phyloP scores from a whole-genome alignment of 352 stramenopile species.

The Phytophthora ohioensis region DNA sequence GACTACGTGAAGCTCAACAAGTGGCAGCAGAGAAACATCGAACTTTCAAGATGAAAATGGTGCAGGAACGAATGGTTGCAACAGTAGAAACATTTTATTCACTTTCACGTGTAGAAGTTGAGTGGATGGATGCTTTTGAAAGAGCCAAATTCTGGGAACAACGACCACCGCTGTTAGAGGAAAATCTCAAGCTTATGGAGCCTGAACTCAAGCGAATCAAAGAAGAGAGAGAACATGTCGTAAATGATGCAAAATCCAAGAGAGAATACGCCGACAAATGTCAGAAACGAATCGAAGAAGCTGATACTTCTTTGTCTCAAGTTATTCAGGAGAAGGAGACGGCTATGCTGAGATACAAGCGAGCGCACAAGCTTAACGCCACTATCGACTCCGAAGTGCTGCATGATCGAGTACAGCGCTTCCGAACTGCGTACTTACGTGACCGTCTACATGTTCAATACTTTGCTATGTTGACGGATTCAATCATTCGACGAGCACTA shows the following conservation, averaged over 20 bases:
- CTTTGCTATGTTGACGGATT: slow-evolving; percentile 70
- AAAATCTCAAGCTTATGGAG: slow-evolving; percentile 50
- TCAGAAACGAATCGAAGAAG: slow-evolving; percentile 43
- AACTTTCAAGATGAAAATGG: slow-evolving; percentile 63
- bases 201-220: slow-evolving; percentile 55
- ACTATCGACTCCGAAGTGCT: slow-evolving; percentile 80
- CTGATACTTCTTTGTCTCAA: slow-evolving; percentile 40
- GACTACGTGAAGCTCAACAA: slow-evolving; percentile 57
- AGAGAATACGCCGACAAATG: slow-evolving; percentile 55
- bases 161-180: slow-evolving; percentile 25
- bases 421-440: slow-evolving; percentile 66
- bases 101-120: slow-evolving; percentile 41
- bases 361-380: slow-evolving; percentile 56
- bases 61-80: slow-evolving; percentile 72
- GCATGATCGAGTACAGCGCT: slow-evolving; percentile 70
- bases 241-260: slow-evolving; percentile 61
- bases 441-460: slow-evolving; percentile 64
- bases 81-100: slow-evolving; percentile 63
- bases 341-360: slow-evolving; percentile 43
- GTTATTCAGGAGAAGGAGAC: slow-evolving; percentile 55
- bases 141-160: slow-evolving; percentile 47
- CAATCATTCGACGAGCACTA: slow-evolving; percentile 56
- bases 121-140: slow-evolving; percentile 67
- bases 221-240: slow-evolving; percentile 61
- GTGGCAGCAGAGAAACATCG: slow-evolving; percentile 51